Conservation (phyloP, 2,329 filamentous ascomycete genomes). For the Stagonosporopsis vannaccii region DNA sequence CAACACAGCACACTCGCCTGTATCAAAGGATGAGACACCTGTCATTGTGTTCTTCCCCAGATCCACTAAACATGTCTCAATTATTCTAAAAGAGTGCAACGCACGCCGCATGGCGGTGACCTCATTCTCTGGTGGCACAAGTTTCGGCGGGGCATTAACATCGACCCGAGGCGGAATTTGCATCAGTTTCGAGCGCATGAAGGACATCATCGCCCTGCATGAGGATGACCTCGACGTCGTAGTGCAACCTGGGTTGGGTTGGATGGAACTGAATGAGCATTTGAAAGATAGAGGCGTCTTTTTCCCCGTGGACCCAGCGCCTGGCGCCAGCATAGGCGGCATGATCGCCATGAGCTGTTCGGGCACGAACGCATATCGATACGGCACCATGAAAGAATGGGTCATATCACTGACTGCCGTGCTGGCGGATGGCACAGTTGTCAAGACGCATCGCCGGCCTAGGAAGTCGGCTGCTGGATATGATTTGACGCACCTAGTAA, state of each 20-base stretch:
- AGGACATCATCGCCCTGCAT: slow-evolving; percentile 81
- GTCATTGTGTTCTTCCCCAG: slow-evolving; percentile 73
- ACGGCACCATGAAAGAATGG: slow-evolving; percentile 94
- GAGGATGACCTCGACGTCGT: slow-evolving; percentile 68
- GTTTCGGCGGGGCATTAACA: slow-evolving; percentile 84
- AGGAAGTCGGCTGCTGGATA: slow-evolving; percentile 91
- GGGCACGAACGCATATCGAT: slow-evolving; percentile 89
- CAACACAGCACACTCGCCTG: slow-evolving; percentile 34
- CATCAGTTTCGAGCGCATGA: slow-evolving; percentile 84
- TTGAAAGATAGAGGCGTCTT: slow-evolving; percentile 73
- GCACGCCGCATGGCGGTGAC: slow-evolving; percentile 80
- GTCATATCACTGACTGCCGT: slow-evolving; percentile 85
- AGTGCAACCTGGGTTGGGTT: slow-evolving; percentile 72
- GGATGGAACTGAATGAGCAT: slow-evolving; percentile 81
- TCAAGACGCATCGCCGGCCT: slow-evolving; percentile 86
- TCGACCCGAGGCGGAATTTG: slow-evolving; percentile 81
- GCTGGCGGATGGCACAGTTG: slow-evolving; percentile 83
- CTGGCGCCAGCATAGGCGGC: slow-evolving; percentile 87
- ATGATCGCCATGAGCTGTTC: slow-evolving; percentile 73
- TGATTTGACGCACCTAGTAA: slow-evolving; percentile 85
- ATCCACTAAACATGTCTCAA: slow-evolving; percentile 78
- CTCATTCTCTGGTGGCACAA: slow-evolving; percentile 84
- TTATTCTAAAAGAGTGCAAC: slow-evolving; percentile 85
- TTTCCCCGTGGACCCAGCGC: slow-evolving; percentile 92
- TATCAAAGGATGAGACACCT: slow-evolving; percentile 44